These are phyloP conservation scores for Annulohypoxylon stygium DNA, from an alignment of 495 filamentous ascomycete genomes.

Conservation along the genomic window DNA sequence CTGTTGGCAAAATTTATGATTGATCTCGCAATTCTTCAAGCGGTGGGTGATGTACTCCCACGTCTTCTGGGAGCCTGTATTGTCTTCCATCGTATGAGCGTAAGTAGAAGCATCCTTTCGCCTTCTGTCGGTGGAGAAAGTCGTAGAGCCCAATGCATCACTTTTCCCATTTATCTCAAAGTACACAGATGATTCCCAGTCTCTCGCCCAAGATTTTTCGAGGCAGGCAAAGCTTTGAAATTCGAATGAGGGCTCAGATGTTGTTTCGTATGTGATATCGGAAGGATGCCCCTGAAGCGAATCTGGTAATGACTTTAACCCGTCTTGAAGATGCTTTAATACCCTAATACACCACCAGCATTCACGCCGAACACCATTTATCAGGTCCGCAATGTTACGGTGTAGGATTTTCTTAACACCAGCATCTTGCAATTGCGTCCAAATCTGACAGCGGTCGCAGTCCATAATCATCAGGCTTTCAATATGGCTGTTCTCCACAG, in stretches of 20 bases:
- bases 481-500: neutral
- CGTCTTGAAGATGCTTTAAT: neutral
- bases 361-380: neutral
- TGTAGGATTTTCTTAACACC: neutral
- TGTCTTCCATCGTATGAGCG: neutral
- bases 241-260: neutral
- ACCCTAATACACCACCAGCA: constrained; percentile 20
- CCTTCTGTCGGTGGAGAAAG: neutral
- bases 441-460: constrained; percentile 9
- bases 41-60: constrained; percentile 12
- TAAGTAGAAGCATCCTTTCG: neutral
- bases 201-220: neutral
- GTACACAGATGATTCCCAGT: neutral
- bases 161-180: neutral
- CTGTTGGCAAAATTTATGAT: neutral
- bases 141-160: neutral
- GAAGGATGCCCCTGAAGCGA: constrained; percentile 6
- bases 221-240: constrained; percentile 8
- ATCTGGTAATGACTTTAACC: neutral
- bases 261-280: neutral
- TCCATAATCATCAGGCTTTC: neutral
- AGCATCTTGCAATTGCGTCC: neutral
- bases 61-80: constrained; percentile 8
- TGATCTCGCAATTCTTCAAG: constrained; percentile 11
- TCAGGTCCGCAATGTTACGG: neutral